Conservation (phyloP, 441 rosid genomes). For the Codiaeum variegatum region DNA sequence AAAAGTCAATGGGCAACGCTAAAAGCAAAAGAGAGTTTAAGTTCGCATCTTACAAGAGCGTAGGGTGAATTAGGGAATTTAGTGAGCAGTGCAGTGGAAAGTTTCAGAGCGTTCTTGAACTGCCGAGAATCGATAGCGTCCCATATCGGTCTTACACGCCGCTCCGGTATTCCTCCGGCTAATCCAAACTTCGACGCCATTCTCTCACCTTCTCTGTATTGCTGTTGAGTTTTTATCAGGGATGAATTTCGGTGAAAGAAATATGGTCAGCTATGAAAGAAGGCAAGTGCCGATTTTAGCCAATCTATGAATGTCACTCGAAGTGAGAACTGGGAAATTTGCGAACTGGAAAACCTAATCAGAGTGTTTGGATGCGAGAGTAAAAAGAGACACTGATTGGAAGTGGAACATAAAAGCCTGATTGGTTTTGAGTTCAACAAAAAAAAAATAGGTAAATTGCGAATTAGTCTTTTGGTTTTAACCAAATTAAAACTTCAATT, state of each 20-base stretch:
- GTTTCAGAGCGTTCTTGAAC: conserved; percentile 93
- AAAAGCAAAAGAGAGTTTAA: not conserved
- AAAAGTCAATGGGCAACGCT: not conserved
- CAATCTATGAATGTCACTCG: not conserved
- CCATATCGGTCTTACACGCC: conserved; percentile 94
- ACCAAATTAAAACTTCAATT: too few species aligned
- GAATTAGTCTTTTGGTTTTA: too few species aligned
- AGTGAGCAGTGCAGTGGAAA: conserved; percentile 64
- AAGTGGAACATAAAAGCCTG: not conserved
- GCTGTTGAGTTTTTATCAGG: not conserved
- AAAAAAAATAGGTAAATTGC: too few species aligned
- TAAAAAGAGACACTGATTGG: not conserved
- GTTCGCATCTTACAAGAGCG: conserved; percentile 51
- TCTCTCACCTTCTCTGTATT: not conserved
- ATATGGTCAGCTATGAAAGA: too few species aligned
- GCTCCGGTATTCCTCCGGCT: conserved; percentile 98
- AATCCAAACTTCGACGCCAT: conserved; percentile 94
- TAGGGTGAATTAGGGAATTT: conserved; percentile 90
- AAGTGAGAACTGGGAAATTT: not conserved
- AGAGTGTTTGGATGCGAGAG: conserved; percentile 30
- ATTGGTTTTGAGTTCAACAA: not conserved
- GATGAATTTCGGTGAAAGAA: not conserved
- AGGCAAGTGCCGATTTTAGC: not conserved
- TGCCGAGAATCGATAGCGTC: conserved; percentile 98
- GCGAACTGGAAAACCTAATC: conserved; percentile 36